These are phyloP conservation scores for Nicotiana attenuata DNA, from an alignment of 257 asterid species.

Conservation along the genomic window DNA sequence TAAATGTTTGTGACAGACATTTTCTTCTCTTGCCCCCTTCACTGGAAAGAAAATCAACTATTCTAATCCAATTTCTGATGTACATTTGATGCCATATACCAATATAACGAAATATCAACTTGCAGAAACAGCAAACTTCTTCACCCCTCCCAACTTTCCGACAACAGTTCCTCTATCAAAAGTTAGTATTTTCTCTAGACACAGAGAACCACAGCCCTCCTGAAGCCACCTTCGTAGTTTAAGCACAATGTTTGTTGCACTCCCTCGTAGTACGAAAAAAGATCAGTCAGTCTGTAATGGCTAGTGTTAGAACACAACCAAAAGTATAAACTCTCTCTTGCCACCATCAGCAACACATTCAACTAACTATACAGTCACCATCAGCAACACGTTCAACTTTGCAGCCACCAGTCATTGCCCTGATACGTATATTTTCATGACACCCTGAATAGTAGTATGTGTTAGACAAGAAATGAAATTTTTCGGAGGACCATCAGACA, in stretches of 20 bases:
- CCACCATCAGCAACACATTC: neutral
- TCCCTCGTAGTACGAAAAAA: neutral
- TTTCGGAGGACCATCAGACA: neutral
- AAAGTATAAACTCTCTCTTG: neutral
- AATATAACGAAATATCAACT: neutral
- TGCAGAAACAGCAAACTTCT: slow-evolving; percentile 4
- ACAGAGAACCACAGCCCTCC: neutral
- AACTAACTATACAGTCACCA: slow-evolving; percentile 10
- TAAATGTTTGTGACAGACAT: neutral
- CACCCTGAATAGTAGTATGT: neutral
- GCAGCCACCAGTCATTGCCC: slow-evolving; percentile 1
- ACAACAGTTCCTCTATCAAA: neutral
- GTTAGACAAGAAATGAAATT: neutral
- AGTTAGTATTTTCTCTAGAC: neutral
- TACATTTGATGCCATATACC: neutral
- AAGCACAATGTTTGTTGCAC: neutral
- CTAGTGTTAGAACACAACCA: neutral
- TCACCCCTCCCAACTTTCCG: neutral
- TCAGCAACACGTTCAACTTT: neutral
- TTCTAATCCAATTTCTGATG: slow-evolving; percentile 2
- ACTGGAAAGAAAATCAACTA: slow-evolving; percentile 5
- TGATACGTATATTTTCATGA: neutral
- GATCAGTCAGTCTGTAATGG: neutral
- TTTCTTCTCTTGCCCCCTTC: neutral
- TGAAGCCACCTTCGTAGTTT: neutral